These are phyloP conservation scores for Colletotrichum zoysiae DNA, from an alignment of 2,329 filamentous ascomycete species.

Conservation along the genomic window DNA sequence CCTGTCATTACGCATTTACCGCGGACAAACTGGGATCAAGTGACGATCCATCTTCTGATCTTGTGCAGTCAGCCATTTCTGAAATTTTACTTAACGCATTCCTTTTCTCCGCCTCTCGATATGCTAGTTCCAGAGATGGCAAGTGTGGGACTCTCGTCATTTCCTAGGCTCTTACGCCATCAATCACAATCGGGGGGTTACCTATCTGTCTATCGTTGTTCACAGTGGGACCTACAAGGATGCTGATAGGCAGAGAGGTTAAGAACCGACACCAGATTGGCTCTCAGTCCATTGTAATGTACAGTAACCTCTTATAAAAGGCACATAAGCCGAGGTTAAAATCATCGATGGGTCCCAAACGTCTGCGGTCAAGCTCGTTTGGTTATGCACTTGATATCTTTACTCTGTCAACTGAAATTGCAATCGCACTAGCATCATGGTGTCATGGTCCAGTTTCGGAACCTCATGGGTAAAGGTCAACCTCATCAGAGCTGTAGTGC, in stretches of 20 bases:
- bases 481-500: neutral
- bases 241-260: neutral
- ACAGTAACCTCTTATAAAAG: neutral
- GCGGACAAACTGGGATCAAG: neutral
- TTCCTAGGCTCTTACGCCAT: neutral
- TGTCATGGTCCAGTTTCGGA: too few relatives aligned
- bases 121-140: neutral
- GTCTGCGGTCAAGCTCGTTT: neutral
- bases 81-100: neutral
- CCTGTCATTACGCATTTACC: neutral
- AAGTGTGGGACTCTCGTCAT: neutral
- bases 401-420: neutral
- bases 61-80: neutral
- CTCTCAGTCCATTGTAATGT: neutral
- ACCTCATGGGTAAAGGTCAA: slow-evolving; percentile 5
- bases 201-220: too few relatives aligned
- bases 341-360: neutral
- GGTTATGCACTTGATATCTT: neutral
- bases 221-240: neutral
- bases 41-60: neutral
- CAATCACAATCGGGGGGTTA: neutral
- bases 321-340: neutral
- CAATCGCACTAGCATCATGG: neutral
- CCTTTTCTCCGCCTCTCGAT: neutral
- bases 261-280: neutral